These are phyloP conservation scores for Vaccinium myrtillus DNA, from an alignment of 148 eudicot species.

Conservation along the genomic window DNA sequence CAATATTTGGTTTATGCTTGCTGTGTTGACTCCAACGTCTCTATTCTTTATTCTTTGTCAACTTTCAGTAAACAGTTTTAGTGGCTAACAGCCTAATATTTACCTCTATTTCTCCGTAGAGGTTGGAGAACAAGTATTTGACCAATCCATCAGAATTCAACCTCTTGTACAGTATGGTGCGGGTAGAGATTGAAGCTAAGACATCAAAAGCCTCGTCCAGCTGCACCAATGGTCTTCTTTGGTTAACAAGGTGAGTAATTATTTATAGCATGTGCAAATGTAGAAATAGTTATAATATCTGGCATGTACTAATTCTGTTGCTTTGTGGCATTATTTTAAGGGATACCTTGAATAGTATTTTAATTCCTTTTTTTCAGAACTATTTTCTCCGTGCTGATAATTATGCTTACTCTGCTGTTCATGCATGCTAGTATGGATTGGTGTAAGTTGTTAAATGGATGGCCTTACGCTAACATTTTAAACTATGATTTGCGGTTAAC, in stretches of 20 bases:
- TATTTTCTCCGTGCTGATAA: not conserved
- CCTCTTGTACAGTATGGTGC: conserved; percentile 57
- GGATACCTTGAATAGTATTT: too few species aligned
- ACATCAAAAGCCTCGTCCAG: conserved; percentile 75
- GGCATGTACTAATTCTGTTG: not conserved
- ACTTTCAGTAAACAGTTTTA: conserved; percentile 6
- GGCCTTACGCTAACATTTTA: not conserved
- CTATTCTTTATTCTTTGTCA: not conserved
- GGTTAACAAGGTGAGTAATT: conserved; percentile 70
- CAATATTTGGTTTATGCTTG: not conserved
- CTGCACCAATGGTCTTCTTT: conserved; percentile 83
- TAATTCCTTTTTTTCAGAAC: not conserved
- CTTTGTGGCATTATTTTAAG: not conserved
- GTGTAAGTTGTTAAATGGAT: not conserved
- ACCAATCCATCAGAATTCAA: conserved; percentile 53
- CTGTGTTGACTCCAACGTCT: not conserved
- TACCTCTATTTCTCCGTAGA: conserved; percentile 32
- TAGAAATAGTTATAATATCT: not conserved
- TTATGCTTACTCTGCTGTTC: not conserved
- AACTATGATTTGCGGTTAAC: not conserved
- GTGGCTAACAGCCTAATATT: not conserved
- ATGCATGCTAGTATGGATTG: not conserved
- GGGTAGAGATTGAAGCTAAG: conserved; percentile 64
- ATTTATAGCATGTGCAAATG: not conserved
- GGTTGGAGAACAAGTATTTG: conserved; percentile 67